Percentiles rank a stretch among this genome's conserved stretches.
Evolutionary conservation across 1,284 basidiomycete genomes (phyloP).

Genomic region (Cystobasidium sp.): DNA sequence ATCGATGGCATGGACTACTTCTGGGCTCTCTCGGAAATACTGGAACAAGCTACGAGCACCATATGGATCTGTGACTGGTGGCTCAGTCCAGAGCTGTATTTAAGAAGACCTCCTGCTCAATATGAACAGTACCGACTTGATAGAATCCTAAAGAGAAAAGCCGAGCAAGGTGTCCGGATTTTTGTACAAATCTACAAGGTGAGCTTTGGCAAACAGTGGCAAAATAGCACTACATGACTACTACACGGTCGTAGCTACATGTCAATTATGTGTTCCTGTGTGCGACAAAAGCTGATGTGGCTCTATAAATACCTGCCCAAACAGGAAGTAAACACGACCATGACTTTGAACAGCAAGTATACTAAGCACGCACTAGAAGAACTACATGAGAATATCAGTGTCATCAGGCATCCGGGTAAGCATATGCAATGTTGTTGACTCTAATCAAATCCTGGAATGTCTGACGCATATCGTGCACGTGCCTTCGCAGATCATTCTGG

Average conservation of each 20-base stretch:
- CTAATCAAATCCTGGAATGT: no score
- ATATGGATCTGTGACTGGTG: constrained; percentile 54
- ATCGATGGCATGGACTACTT: constrained; percentile 70
- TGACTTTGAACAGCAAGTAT: constrained; percentile 68
- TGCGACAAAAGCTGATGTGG: constrained; percentile 50
- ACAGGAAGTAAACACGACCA: constrained; percentile 71
- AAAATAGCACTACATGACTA: background rate
- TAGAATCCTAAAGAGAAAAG: constrained; percentile 79
- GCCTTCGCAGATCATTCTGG: constrained; percentile 60
- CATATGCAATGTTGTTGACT: constrained; percentile 58
- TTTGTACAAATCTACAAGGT: constrained; percentile 82
- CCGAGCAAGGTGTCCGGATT: constrained; percentile 83
- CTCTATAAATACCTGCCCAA: constrained; percentile 11
- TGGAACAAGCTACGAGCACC: constrained; percentile 64
- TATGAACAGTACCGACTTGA: constrained; percentile 86
- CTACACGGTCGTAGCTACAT: background rate
- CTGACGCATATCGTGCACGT: constrained; percentile 53
- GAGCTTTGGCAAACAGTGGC: constrained; percentile 51
- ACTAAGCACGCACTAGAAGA: constrained; percentile 71
- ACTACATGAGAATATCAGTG: constrained; percentile 82
- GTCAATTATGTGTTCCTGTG: background rate
- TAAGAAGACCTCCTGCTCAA: constrained; percentile 82
- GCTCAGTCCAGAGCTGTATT: constrained; percentile 69
- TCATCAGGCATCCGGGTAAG: constrained; percentile 62
- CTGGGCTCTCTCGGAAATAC: constrained; percentile 85